Conservation (phyloP, 495 filamentous ascomycete genomes). For the Darksidea phi region DNA sequence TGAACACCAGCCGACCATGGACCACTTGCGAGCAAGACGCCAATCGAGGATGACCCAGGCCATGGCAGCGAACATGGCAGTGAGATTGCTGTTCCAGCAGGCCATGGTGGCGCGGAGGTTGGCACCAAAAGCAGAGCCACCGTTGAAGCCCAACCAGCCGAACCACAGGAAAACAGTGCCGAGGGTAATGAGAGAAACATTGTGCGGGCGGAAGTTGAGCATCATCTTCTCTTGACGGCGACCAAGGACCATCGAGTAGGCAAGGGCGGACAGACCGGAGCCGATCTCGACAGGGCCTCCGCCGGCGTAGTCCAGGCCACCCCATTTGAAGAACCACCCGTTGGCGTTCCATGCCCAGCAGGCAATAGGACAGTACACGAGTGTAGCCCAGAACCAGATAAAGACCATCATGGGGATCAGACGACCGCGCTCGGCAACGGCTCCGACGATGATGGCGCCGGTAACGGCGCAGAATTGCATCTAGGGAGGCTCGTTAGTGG, state of each 20-base stretch:
- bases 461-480: slow-evolving; percentile 96
- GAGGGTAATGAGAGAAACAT: slow-evolving; percentile 94
- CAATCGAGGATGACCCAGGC: slow-evolving; percentile 93
- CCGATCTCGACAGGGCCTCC: slow-evolving; percentile 97
- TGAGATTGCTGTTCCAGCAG: slow-evolving; percentile 95
- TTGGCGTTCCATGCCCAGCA: slow-evolving; percentile 96
- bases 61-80: slow-evolving; percentile 81
- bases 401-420: slow-evolving; percentile 95
- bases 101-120: slow-evolving; percentile 95
- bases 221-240: slow-evolving; percentile 99
- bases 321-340: slow-evolving; percentile 89
- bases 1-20: slow-evolving; percentile 98
- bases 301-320: slow-evolving; percentile 94
- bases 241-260: slow-evolving; percentile 93
- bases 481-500: slow-evolving; percentile 47
- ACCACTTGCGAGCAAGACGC: slow-evolving; percentile 95
- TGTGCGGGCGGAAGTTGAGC: slow-evolving; percentile 85
- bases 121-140: slow-evolving; percentile 92
- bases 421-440: slow-evolving; percentile 90
- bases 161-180: slow-evolving; percentile 97
- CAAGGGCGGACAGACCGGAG: slow-evolving; percentile 87
- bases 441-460: slow-evolving; percentile 87
- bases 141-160: slow-evolving; percentile 98
- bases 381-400: slow-evolving; percentile 90
- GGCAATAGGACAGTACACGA: slow-evolving; percentile 94